A percentile compares a stretch with the other conserved stretches of the same genome.
Evolutionary conservation across 768 basidiomycete species (phyloP).

Genomic region (Auriscalpium vulgare): DNA sequence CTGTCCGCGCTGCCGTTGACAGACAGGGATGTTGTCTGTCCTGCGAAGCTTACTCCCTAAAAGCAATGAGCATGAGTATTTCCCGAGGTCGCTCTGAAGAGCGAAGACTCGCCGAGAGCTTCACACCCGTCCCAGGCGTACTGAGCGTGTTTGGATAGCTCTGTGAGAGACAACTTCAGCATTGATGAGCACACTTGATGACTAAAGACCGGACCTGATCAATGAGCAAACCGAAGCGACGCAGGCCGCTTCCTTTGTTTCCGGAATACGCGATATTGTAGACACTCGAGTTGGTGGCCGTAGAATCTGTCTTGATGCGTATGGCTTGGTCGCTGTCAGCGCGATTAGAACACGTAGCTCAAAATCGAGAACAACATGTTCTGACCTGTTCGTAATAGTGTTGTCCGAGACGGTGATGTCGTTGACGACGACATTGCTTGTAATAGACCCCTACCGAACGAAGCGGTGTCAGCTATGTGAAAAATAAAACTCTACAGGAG

Average conservation of each 20-base stretch:
- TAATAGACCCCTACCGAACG: conserved; percentile 42
- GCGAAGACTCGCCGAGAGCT: conserved; percentile 36
- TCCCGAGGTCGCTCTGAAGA: too few species aligned
- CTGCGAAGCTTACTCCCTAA: conserved; percentile 43
- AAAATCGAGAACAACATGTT: background rate
- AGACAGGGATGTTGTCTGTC: conserved; percentile 24
- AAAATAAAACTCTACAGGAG: too few species aligned
- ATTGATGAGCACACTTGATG: too few species aligned
- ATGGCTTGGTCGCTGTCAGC: conserved; percentile 39
- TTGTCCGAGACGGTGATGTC: conserved; percentile 43
- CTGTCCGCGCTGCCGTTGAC: conserved; percentile 35
- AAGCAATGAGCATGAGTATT: background rate
- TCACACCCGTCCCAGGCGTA: conserved; percentile 48
- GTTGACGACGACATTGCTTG: conserved; percentile 37
- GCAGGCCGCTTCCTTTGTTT: conserved; percentile 44
- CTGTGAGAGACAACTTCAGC: conserved; percentile 18
- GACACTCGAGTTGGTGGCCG: conserved; percentile 40
- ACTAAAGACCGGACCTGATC: conserved; percentile 33
- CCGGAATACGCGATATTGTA: conserved; percentile 41
- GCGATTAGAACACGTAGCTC: background rate
- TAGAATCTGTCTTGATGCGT: conserved; percentile 50
- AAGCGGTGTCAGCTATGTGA: too few species aligned
- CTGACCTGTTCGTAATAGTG: conserved; percentile 45
- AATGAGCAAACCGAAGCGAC: conserved; percentile 50
- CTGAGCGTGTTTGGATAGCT: conserved; percentile 49